These are phyloP conservation scores for Rhodosporidiobolus sp. DNA, from an alignment of 768 basidiomycete species.

Conservation along the genomic window DNA sequence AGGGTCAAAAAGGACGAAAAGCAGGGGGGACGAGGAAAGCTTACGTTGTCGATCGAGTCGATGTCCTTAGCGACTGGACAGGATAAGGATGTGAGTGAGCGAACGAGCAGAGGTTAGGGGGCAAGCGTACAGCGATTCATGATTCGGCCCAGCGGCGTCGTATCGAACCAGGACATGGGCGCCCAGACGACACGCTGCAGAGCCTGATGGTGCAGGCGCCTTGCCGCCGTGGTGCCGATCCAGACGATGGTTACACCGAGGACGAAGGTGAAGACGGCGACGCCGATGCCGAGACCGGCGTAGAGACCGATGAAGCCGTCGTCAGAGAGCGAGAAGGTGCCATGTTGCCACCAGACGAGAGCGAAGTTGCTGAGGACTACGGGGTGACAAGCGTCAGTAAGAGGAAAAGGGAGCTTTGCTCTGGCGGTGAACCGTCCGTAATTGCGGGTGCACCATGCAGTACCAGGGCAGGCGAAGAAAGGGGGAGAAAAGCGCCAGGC, in stretches of 20 bases:
- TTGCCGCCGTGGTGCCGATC: conserved; percentile 70
- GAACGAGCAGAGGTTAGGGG: not conserved
- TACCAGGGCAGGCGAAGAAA: too few species aligned
- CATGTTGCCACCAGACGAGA: conserved; percentile 16
- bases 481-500: not conserved
- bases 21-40: too few species aligned
- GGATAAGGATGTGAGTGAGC: too few species aligned
- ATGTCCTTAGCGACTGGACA: conserved; percentile 10
- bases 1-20: conserved; percentile 35
- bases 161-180: conserved; percentile 86
- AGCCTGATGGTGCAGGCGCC: conserved; percentile 63
- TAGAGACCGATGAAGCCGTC: conserved; percentile 58
- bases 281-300: conserved; percentile 51
- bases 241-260: conserved; percentile 2
- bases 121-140: conserved; percentile 32
- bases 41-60: conserved; percentile 63
- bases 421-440: too few species aligned
- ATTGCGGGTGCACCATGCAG: not conserved
- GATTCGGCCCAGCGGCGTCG: conserved; percentile 49
- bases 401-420: too few species aligned
- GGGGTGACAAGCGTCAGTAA: not conserved
- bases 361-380: conserved; percentile 19
- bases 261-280: conserved; percentile 64
- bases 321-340: conserved; percentile 63
- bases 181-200: conserved; percentile 71